Evolutionary conservation across 495 filamentous ascomycete species (phyloP), one percentile per base, ranked within the genome.

Genomic region (Lasiosphaeria hispida): DNA sequence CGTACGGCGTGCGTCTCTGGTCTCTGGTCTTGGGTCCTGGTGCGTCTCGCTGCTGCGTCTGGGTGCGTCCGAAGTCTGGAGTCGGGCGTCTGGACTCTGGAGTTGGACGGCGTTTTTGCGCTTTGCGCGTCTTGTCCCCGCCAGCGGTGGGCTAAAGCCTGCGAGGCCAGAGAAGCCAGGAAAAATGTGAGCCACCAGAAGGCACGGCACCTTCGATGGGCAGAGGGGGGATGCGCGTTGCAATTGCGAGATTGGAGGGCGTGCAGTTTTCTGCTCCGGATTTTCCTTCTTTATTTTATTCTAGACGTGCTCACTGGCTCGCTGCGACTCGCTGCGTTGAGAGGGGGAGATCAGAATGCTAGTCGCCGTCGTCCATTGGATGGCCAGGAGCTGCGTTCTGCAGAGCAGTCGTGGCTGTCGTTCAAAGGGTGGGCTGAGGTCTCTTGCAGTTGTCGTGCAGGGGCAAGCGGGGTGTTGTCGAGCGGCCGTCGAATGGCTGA

Each of bases 371-470:
- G 60, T 57, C 59, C 59, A 72, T 69, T 72, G 69, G 68, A 63
- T 39, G 53, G 49, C 23, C 53, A 57, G 57, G 42, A 48, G 41
- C 57, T 62, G 63, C 67, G 55, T 70, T 62, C 67, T 70, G 71
- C 71, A 73, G 34, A 53, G 61, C 53, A 66, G 69, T 72, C 71
- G 71, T 73, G 71, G 71, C 71, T 70, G 59, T 60, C 65, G 62
- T 65, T 69, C 55, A 69, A 69, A 65, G 67, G 66, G 62, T 57
- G 51, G 47, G 43, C n/a, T 47, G 35, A 48, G 54, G 49, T 40
- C 47, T 47, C 48, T 55, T 66, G 57, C 60, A 60, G 23, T 33
- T n/a, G 15, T 33, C 39, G 40, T 57, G 45, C 57, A 63, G 58
- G 1, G 11, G 43, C 13, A 13, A 14, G 17, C 11, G 13, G 43